phyloP scores from a whole-genome alignment of 2,329 filamentous ascomycete genomes.

The Thermomyces lanuginosus region DNA sequence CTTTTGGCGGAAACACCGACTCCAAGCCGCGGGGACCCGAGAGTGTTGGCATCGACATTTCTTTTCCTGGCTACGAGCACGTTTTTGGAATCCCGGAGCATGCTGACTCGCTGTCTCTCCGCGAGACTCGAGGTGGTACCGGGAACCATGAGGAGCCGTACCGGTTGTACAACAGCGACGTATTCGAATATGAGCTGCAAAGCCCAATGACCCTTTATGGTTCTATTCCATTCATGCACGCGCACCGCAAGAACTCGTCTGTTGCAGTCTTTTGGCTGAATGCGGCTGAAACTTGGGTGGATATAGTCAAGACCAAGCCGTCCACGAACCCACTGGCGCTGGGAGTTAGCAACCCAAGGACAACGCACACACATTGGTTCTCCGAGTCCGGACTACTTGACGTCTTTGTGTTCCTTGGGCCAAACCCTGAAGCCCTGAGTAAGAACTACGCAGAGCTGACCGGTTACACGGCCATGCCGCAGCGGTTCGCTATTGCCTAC shows the following conservation, averaged over 20 bases:
- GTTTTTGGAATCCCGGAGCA: slow-evolving; percentile 93
- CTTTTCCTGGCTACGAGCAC: slow-evolving; percentile 78
- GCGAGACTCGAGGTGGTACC: slow-evolving; percentile 74
- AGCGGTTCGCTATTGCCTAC: slow-evolving; percentile 82
- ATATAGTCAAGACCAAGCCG: slow-evolving; percentile 67
- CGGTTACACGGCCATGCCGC: slow-evolving; percentile 76
- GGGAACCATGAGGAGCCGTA: slow-evolving; percentile 82
- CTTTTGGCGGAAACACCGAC: slow-evolving; percentile 88
- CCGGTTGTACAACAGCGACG: slow-evolving; percentile 86
- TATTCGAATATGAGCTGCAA: slow-evolving; percentile 94
- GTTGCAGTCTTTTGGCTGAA: slow-evolving; percentile 98
- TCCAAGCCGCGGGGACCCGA: slow-evolving; percentile 90
- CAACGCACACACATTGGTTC: slow-evolving; percentile 89
- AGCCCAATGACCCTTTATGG: slow-evolving; percentile 98
- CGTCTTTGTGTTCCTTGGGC: slow-evolving; percentile 86
- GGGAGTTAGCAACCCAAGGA: slow-evolving; percentile 50
- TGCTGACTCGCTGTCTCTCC: slow-evolving; percentile 70
- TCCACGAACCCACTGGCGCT: slow-evolving; percentile 62
- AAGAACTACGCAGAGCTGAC: slow-evolving; percentile 78
- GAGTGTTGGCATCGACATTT: slow-evolving; percentile 77
- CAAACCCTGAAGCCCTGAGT: slow-evolving; percentile 65
- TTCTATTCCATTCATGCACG: slow-evolving; percentile 95
- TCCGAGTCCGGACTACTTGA: slow-evolving; percentile 83
- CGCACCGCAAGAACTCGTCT: slow-evolving; percentile 80
- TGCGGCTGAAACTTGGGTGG: slow-evolving; percentile 91